phyloP scores from a whole-genome alignment of 116 monocot species.

The Posidonia oceanica region DNA sequence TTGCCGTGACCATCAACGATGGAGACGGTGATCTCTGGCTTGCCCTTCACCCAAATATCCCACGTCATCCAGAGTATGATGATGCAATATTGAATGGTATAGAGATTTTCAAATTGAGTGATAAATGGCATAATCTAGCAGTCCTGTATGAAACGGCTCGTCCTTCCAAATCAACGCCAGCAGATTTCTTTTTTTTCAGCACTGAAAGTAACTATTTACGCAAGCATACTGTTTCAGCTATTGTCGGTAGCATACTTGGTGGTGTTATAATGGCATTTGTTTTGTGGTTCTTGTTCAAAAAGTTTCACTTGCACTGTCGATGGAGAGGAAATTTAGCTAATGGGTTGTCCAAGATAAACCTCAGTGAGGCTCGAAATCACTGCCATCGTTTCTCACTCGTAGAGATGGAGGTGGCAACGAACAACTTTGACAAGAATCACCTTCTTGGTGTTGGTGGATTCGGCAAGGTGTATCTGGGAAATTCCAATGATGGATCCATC shows the following conservation, averaged over 20 bases:
- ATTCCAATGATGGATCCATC: slow-evolving; percentile 8
- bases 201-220: too few species aligned
- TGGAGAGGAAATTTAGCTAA: slow-evolving; percentile 25
- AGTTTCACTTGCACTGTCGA: slow-evolving; percentile 24
- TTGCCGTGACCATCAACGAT: slow-evolving; percentile 4
- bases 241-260: slow-evolving; percentile 16
- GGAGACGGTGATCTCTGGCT: slow-evolving; percentile 43
- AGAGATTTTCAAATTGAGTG: slow-evolving; percentile 52
- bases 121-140: too few species aligned
- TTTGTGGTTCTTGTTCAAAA: slow-evolving; percentile 53
- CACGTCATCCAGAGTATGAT: slow-evolving; percentile 4
- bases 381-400: slow-evolving; percentile 13
- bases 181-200: too few species aligned
- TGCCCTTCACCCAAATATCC: slow-evolving; percentile 23
- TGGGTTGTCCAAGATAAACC: not conserved
- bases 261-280: slow-evolving; percentile 30
- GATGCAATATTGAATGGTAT: slow-evolving; percentile 46
- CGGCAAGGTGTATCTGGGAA: slow-evolving; percentile 14
- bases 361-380: slow-evolving; percentile 10
- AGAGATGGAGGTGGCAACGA: slow-evolving; percentile 9
- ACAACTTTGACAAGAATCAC: slow-evolving; percentile 2
- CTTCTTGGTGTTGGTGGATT: slow-evolving; percentile 14
- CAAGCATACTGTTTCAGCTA: slow-evolving; percentile 9
- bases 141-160: not conserved
- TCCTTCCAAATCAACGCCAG: too few species aligned